Conservation (phyloP, 202 grass and related monocot species). For the Panicum hallii region DNA sequence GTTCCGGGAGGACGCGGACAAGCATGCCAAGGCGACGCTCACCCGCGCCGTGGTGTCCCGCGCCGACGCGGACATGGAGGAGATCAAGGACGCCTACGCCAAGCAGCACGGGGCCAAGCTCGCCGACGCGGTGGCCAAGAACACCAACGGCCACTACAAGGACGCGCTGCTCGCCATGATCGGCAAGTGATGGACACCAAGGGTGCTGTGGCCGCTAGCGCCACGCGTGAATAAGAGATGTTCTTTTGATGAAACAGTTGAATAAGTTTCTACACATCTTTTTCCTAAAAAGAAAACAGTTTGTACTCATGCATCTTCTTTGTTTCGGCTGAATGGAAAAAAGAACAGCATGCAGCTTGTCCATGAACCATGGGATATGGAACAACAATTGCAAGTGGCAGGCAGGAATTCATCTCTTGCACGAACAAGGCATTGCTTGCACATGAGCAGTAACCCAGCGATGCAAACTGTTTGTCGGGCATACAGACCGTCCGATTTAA, state of each 20-base stretch:
- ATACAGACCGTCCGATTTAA: neutral
- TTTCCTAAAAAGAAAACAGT: neutral
- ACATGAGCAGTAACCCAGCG: neutral
- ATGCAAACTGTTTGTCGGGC: neutral
- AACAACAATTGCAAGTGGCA: neutral
- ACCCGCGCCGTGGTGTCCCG: constrained; percentile 70
- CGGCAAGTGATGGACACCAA: constrained; percentile 49
- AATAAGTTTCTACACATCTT: neutral
- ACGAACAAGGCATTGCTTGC: neutral
- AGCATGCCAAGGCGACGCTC: constrained; percentile 61
- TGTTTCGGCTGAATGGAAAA: neutral
- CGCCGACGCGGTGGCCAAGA: constrained; percentile 58
- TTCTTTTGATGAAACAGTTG: neutral
- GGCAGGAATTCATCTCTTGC: neutral
- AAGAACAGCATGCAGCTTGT: neutral
- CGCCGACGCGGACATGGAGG: constrained; percentile 70
- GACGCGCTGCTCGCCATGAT: constrained; percentile 79
- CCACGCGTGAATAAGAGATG: constrained; percentile 11
- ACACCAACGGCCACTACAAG: constrained; percentile 73
- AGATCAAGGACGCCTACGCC: constrained; percentile 68
- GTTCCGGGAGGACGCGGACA: constrained; percentile 66
- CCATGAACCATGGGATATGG: neutral
- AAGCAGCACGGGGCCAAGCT: constrained; percentile 60
- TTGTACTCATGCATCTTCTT: neutral
- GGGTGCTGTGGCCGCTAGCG: neutral